Evolutionary conservation across 2,329 filamentous ascomycete species (phyloP).

Genomic region (Microdochium bolleyi): DNA sequence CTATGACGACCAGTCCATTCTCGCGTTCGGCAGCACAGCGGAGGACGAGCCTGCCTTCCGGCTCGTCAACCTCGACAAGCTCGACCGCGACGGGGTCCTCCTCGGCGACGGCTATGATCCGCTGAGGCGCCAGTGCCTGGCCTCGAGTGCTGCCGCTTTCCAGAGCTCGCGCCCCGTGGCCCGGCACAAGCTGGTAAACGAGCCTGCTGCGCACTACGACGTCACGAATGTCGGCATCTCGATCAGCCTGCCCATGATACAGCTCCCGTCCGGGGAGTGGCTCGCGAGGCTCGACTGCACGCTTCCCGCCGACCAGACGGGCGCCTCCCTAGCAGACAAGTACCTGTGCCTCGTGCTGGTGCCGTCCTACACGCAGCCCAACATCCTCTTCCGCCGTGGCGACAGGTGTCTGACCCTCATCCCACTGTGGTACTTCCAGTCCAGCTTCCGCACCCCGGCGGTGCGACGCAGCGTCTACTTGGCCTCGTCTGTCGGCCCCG

Average conservation of each 20-base stretch:
- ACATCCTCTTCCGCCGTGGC: neutral
- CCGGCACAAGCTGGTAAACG: neutral
- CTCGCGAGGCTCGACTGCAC: neutral
- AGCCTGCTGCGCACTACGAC: neutral
- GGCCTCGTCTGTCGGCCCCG: neutral
- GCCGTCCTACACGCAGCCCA: neutral
- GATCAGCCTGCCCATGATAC: neutral
- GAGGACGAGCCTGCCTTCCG: neutral
- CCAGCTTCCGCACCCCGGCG: neutral
- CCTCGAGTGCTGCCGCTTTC: neutral
- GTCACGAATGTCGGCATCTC: neutral
- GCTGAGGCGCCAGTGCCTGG: neutral
- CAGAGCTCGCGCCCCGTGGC: neutral
- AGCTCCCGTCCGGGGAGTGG: neutral
- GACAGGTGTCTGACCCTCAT: neutral
- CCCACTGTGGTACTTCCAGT: neutral
- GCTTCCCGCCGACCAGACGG: neutral
- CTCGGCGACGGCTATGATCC: neutral
- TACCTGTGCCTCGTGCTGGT: neutral
- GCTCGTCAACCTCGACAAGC: neutral
- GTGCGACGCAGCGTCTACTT: neutral
- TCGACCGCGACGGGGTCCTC: neutral
- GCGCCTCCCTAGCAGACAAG: neutral
- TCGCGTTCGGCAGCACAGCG: slow-evolving; percentile 1
- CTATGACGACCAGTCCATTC: slow-evolving; percentile 7